A percentile compares a stretch with the other conserved stretches of the same genome.
These are phyloP conservation scores for Isochrysis galbana DNA, from an alignment of 78 protist species.

Conservation along the genomic window DNA sequence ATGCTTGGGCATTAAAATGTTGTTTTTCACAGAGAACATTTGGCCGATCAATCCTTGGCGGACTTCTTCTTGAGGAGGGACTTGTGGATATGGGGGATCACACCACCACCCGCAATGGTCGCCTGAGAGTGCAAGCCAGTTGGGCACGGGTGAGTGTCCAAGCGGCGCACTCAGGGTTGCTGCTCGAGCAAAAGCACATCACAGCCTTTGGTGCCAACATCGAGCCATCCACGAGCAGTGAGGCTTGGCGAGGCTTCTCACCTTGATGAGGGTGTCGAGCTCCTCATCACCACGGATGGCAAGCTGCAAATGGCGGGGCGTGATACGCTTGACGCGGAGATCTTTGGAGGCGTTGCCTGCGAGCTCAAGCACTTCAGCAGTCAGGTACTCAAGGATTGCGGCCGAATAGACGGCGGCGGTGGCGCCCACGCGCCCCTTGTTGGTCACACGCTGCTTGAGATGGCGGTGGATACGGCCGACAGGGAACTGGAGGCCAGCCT, in stretches of 20 bases:
- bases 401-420: slow-evolving; percentile 92
- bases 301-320: slow-evolving; percentile 95
- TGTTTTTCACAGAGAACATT: no score
- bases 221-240: no score
- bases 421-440: slow-evolving; percentile 80
- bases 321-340: slow-evolving; percentile 85
- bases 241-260: no score
- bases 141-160: neutral
- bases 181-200: no score
- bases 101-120: slow-evolving; percentile 97
- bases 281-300: slow-evolving; percentile 96
- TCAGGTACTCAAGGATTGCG: slow-evolving; percentile 91
- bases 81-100: slow-evolving; percentile 93
- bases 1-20: no score
- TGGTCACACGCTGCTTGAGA: slow-evolving; percentile 73
- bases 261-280: slow-evolving; percentile 81
- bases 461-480: slow-evolving; percentile 91
- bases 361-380: slow-evolving; percentile 87
- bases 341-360: slow-evolving; percentile 90
- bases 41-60: slow-evolving; percentile 25
- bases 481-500: slow-evolving; percentile 70
- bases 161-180: no score
- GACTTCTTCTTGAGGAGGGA: slow-evolving; percentile 62
- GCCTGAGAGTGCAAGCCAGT: no score
- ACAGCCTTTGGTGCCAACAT: no score